Conservation (phyloP, 75 land plant genomes). For the Selaginella tamariscina region DNA sequence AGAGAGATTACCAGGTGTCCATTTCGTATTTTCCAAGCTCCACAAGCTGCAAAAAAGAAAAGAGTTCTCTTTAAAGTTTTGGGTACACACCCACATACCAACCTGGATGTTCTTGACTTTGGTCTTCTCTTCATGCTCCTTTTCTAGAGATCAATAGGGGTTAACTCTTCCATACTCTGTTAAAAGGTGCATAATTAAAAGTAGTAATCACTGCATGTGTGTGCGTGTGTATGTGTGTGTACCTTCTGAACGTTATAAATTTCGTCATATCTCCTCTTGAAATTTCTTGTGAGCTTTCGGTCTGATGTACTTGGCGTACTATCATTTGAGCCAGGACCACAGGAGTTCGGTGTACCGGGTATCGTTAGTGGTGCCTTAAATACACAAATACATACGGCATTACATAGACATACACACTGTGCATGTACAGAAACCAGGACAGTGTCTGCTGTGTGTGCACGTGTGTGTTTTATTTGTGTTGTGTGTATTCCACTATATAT, state of each 20-base stretch:
- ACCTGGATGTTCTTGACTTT: conserved; percentile 47
- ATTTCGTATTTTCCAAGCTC: conserved; percentile 43
- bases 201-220: too few relatives aligned
- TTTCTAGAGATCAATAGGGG: conserved; percentile 39
- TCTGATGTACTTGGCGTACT: conserved; percentile 33
- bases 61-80: not conserved
- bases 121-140: conserved; percentile 43
- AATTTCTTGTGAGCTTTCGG: conserved; percentile 36
- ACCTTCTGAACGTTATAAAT: conserved; percentile 45
- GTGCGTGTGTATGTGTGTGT: too few relatives aligned
- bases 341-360: conserved; percentile 16
- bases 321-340: conserved; percentile 26
- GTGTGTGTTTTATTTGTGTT: too few relatives aligned
- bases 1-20: conserved; percentile 34
- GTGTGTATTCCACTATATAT: too few relatives aligned
- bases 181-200: too few relatives aligned
- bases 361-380: conserved; percentile 27
- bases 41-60: conserved; percentile 24
- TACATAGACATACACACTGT: too few relatives aligned
- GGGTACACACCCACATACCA: not conserved
- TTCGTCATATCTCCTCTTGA: conserved; percentile 40
- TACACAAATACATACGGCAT: too few relatives aligned
- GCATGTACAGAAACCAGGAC: too few relatives aligned
- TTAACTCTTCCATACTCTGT: conserved; percentile 34
- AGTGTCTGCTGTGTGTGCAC: too few relatives aligned